Evolutionary conservation across 2,329 filamentous ascomycete species (phyloP).

Genomic region (Juglanconis oblonga): DNA sequence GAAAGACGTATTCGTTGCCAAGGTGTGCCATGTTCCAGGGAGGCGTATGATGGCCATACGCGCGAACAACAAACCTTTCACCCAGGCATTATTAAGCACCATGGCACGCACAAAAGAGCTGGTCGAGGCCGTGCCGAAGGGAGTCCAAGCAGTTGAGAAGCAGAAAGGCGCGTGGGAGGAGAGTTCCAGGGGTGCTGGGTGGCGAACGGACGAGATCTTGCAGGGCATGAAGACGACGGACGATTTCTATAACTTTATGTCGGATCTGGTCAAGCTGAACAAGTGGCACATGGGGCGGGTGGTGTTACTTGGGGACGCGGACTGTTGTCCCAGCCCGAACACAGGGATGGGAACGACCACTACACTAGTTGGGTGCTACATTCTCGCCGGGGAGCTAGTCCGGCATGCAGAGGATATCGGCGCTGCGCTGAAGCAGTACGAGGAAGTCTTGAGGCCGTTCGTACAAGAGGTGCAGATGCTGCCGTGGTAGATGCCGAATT

Average conservation of each 20-base stretch:
- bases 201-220: slow-evolving; percentile 33
- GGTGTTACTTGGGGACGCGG: neutral
- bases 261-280: slow-evolving; percentile 35
- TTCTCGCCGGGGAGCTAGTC: slow-evolving; percentile 31
- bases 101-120: slow-evolving; percentile 17
- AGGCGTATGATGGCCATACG: neutral
- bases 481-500: neutral
- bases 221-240: slow-evolving; percentile 34
- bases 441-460: neutral
- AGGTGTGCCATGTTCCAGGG: neutral
- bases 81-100: neutral
- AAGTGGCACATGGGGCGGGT: slow-evolving; percentile 7
- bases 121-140: slow-evolving; percentile 19
- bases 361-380: slow-evolving; percentile 35
- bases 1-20: neutral
- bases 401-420: neutral
- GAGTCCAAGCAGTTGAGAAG: slow-evolving; percentile 21
- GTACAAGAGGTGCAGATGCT: neutral
- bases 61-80: neutral
- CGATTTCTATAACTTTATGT: slow-evolving; percentile 42
- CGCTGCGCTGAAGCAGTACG: neutral
- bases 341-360: slow-evolving; percentile 29
- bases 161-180: slow-evolving; percentile 27
- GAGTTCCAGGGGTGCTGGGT: slow-evolving; percentile 33
- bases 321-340: slow-evolving; percentile 31